Evolutionary conservation across 305 asterid species (phyloP).

Genomic region (Plantago lanceolata): DNA sequence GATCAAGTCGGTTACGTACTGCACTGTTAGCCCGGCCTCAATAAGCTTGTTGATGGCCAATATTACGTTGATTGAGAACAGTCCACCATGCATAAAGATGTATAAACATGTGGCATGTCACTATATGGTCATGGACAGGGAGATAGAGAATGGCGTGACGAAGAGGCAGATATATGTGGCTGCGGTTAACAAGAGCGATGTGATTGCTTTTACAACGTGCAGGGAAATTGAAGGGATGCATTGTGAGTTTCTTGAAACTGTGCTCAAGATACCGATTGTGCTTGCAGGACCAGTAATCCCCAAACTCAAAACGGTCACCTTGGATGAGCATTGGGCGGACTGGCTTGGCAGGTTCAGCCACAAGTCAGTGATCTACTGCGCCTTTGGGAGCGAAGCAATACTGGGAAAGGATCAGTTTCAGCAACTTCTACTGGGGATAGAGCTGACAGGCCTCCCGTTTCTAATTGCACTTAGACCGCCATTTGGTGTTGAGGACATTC

Average conservation of each 20-base stretch:
- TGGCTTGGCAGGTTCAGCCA: slow-evolving; percentile 35
- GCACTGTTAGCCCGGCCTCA: slow-evolving; percentile 28
- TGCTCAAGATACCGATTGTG: slow-evolving; percentile 32
- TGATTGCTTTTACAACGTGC: slow-evolving; percentile 35
- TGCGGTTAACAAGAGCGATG: slow-evolving; percentile 25
- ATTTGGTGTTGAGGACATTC: slow-evolving; percentile 24
- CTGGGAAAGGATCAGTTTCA: slow-evolving; percentile 40
- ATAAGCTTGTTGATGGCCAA: slow-evolving; percentile 24
- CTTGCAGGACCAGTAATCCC: slow-evolving; percentile 41
- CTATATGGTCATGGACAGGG: slow-evolving; percentile 23
- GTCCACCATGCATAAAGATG: neutral
- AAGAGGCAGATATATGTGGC: slow-evolving; percentile 26
- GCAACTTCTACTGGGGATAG: slow-evolving; percentile 45
- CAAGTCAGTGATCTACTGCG: slow-evolving; percentile 38
- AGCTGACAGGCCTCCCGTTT: slow-evolving; percentile 45
- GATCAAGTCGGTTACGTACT: slow-evolving; percentile 29
- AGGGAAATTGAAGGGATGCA: slow-evolving; percentile 39
- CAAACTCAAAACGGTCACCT: slow-evolving; percentile 10
- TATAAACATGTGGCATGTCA: slow-evolving; percentile 11
- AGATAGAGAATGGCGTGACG: slow-evolving; percentile 23
- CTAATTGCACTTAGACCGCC: slow-evolving; percentile 42
- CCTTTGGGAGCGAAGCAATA: slow-evolving; percentile 44
- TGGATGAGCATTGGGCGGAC: slow-evolving; percentile 32
- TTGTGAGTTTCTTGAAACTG: slow-evolving; percentile 26
- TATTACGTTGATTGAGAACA: slow-evolving; percentile 12